These are phyloP conservation scores for Penicillium macrosclerotiorum DNA, from an alignment of 495 filamentous ascomycete species.

Conservation along the genomic window DNA sequence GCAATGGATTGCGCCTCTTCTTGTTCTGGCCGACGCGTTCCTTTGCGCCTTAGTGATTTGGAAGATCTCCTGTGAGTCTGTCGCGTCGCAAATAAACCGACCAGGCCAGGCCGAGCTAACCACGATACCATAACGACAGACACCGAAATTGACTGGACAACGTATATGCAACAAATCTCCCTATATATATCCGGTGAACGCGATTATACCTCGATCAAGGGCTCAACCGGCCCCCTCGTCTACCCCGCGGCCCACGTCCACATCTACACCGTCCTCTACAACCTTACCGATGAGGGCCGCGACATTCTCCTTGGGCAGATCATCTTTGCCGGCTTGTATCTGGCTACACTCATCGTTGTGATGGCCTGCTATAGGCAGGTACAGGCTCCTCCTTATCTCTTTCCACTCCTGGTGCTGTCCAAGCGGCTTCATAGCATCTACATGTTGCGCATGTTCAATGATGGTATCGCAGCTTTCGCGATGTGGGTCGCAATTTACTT, in stretches of 20 bases:
- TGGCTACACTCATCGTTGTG: constrained; percentile 70
- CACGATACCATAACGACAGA: constrained; percentile 49
- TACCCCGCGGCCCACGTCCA: constrained; percentile 94
- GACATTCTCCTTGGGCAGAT: constrained; percentile 78
- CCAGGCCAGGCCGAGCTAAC: constrained; percentile 18
- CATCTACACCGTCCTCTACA: constrained; percentile 77
- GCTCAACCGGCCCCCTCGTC: constrained; percentile 87
- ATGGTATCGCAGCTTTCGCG: constrained; percentile 78
- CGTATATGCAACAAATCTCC: constrained; percentile 91
- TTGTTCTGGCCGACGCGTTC: constrained; percentile 70
- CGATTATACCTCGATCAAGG: constrained; percentile 82
- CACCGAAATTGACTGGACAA: constrained; percentile 96
- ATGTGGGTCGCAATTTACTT: constrained; percentile 78
- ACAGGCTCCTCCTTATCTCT: constrained; percentile 80
- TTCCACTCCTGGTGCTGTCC: constrained; percentile 82
- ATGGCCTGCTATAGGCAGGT: constrained; percentile 79
- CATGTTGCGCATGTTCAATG: constrained; percentile 91
- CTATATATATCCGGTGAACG: constrained; percentile 80
- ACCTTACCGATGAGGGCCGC: constrained; percentile 70
- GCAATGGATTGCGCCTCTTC: constrained; percentile 62
- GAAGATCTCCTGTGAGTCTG: constrained; percentile 82
- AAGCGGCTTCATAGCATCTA: constrained; percentile 94
- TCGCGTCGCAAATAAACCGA: constrained; percentile 6
- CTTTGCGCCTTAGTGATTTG: constrained; percentile 75
- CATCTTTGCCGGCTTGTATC: constrained; percentile 75